Conservation (phyloP, 75 land plant species). For the Cupressus sempervirens region DNA sequence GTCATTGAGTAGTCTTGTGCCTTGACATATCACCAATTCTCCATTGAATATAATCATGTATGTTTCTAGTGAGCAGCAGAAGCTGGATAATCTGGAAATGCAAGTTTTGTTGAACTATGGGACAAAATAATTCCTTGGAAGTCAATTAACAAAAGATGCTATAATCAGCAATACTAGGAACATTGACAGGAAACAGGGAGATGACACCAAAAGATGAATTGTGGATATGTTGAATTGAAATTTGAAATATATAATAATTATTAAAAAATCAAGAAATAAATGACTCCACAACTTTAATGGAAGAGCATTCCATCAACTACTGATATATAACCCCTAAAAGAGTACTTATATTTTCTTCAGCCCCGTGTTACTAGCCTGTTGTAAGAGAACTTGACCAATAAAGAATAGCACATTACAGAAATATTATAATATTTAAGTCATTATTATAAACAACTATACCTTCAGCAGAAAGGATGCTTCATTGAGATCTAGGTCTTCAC, state of each 20-base stretch:
- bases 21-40: neutral
- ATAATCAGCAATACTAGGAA: neutral
- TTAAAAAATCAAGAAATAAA: neutral
- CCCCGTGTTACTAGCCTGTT: neutral
- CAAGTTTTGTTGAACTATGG: neutral
- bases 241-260: neutral
- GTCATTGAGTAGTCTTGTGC: no score
- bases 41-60: neutral
- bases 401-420: neutral
- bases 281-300: neutral
- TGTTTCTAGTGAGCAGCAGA: neutral
- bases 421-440: neutral
- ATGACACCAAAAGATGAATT: neutral
- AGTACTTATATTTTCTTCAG: neutral
- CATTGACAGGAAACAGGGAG: neutral
- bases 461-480: conserved; percentile 77
- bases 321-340: neutral
- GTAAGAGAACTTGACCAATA: neutral
- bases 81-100: neutral
- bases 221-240: neutral
- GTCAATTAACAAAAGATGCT: neutral
- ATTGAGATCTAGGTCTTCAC: conserved; percentile 65
- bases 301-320: no score
- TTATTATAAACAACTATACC: conserved; percentile 16
- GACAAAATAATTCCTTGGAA: neutral